Conservation (phyloP, 345 rosid species). For the Bruguiera sexangula region DNA sequence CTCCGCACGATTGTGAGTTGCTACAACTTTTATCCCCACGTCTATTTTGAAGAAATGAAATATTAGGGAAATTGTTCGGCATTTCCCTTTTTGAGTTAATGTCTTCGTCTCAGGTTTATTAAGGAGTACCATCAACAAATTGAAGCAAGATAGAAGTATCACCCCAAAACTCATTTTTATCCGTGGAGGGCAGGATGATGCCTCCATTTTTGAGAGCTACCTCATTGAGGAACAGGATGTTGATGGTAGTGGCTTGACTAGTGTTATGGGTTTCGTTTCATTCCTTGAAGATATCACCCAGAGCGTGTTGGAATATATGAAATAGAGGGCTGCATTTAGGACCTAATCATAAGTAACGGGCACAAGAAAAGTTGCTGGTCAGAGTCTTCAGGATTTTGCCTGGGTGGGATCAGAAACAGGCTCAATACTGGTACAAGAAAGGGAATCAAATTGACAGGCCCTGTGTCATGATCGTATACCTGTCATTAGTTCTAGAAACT, state of each 20-base stretch:
- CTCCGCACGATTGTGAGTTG: conserved; percentile 89
- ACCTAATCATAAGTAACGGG: too few relatives aligned
- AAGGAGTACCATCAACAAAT: conserved; percentile 69
- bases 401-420: too few relatives aligned
- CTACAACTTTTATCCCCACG: neutral
- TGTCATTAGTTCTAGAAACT: conserved; percentile 7
- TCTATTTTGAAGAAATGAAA: neutral
- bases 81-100: conserved; percentile 4
- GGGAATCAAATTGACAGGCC: conserved; percentile 1
- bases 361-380: too few relatives aligned
- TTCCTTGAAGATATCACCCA: conserved; percentile 84
- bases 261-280: conserved; percentile 87
- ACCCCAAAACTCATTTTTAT: conserved; percentile 84
- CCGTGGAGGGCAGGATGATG: conserved; percentile 80
- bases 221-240: conserved; percentile 98
- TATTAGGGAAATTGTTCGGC: neutral
- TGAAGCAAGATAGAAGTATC: conserved; percentile 86
- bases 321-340: conserved; percentile 28
- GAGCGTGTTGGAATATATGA: conserved; percentile 79
- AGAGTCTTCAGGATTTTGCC: too few relatives aligned
- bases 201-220: conserved; percentile 75
- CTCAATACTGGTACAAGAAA: too few relatives aligned
- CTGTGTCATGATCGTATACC: neutral
- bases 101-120: conserved; percentile 49
- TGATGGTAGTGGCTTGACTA: conserved; percentile 76